Base-by-base conservation (phyloP, 371 early-diverging fungal species). In the Mucor saturninus region DNA sequence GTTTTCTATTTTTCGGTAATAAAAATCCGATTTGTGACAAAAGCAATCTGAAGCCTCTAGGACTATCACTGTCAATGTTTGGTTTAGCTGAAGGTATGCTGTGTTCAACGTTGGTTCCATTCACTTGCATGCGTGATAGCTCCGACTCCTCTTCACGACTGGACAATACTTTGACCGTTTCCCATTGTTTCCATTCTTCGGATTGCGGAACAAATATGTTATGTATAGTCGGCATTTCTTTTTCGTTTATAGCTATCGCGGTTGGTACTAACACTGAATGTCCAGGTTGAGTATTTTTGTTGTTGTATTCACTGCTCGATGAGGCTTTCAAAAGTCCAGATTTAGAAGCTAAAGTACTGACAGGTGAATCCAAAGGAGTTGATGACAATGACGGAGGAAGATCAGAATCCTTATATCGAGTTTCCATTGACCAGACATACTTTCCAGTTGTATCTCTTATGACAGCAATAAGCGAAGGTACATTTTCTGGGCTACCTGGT, bases 391-490 rank as follows among this genome's bases (percentile, higher is more conserved):
- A 14, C 9, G 40, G 7, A 49, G 59, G 45, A 28, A 46, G 38
- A 11, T 52, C 9, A 4, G 59, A 68, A 38, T 84, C 83, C 15
- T 73, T 64, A 62, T 89, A 88, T 42, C 71, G 69, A 13, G 86
- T 68, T 49, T 79, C 75, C 30, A 84, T 73, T 21, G 81, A 81
- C 91, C 91, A 93, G 0, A 86, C 77, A 67, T 89, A 89, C 65
- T 84, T 86, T 14, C 93, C 93, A 8, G 81, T 88, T 2, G 87
- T 77, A 59, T 93, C 91, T 40, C 92, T 83, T 57, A 89, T 68
- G 0, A 90, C 75, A 6, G 86, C 64, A 0, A 83, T 69, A 11
- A 83, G 65, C 29, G 83, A 74, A 2, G 86, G 84, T 0, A 73
- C 64, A n/a, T 67, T 51, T 8, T 61, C 62, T 1, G 38, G 49